phyloP scores from a whole-genome alignment of 768 basidiomycete species.

The Mycena chlorophos region DNA sequence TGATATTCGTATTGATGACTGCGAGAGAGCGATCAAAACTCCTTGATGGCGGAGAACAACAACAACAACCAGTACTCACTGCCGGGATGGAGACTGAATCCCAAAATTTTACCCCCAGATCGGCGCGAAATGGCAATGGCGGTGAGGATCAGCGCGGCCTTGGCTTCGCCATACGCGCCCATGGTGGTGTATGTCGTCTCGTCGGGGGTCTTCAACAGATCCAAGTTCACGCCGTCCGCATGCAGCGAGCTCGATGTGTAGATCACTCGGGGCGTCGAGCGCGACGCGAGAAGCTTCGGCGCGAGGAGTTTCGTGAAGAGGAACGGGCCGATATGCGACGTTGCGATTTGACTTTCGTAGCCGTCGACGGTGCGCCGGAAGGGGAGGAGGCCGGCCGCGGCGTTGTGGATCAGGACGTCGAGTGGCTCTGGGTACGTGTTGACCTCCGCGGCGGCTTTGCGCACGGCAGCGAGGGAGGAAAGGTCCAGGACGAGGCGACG shows the following conservation, averaged over 20 bases:
- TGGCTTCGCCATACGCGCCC: background rate
- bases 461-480: background rate
- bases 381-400: background rate
- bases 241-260: background rate
- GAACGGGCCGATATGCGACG: background rate
- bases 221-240: background rate
- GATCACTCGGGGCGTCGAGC: background rate
- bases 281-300: background rate
- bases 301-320: background rate
- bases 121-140: background rate
- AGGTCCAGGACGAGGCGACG: background rate
- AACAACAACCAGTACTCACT: background rate
- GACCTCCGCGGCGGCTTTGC: background rate
- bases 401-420: background rate
- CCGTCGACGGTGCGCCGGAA: background rate
- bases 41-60: background rate
- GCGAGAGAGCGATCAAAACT: background rate
- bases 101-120: background rate
- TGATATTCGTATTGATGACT: slow-evolving; percentile 11
- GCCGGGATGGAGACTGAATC: background rate
- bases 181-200: background rate
- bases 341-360: background rate
- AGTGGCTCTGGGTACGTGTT: background rate
- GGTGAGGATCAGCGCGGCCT: background rate
- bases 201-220: background rate